A percentile compares a stretch with the other conserved stretches of the same genome.
Conservation (phyloP, 257 asterid genomes). For the Fraxinus americana region DNA sequence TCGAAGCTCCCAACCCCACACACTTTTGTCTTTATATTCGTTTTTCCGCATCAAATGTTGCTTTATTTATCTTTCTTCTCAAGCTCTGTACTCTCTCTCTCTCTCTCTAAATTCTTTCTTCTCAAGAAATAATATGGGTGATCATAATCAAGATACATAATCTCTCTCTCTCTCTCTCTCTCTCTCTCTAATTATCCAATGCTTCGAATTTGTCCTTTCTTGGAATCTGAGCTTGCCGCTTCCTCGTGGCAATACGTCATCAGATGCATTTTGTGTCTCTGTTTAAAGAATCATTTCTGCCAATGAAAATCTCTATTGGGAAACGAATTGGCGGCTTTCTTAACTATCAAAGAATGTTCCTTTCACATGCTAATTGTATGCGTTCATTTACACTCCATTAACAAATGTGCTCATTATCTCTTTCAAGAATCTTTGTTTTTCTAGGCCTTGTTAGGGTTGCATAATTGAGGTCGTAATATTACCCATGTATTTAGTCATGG, state of each 20-base stretch:
- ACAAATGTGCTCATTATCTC: not conserved
- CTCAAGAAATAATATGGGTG: not conserved
- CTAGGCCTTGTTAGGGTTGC: not conserved
- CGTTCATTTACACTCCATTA: not conserved
- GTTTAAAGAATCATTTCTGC: not conserved
- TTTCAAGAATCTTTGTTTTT: not conserved
- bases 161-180: constrained; percentile 6
- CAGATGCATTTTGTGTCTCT: constrained; percentile 35
- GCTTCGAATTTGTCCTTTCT: constrained; percentile 44
- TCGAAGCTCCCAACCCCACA: constrained; percentile 41
- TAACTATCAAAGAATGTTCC: constrained; percentile 36
- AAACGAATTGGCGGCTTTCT: constrained; percentile 37
- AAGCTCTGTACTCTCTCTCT: constrained; percentile 27
- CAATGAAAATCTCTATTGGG: constrained; percentile 4
- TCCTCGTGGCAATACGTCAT: constrained; percentile 59
- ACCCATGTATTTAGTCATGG: not conserved
- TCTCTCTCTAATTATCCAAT: constrained; percentile 28
- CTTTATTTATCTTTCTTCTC: constrained; percentile 39
- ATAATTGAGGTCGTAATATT: not conserved
- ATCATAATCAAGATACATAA: not conserved
- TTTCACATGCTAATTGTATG: constrained; percentile 34
- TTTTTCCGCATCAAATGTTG: constrained; percentile 22
- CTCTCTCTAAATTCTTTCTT: not conserved
- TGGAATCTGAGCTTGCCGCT: constrained; percentile 53
- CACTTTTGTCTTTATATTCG: constrained; percentile 41